Conservation (phyloP, 257 asterid genomes). For the Nicotiana undulata region DNA sequence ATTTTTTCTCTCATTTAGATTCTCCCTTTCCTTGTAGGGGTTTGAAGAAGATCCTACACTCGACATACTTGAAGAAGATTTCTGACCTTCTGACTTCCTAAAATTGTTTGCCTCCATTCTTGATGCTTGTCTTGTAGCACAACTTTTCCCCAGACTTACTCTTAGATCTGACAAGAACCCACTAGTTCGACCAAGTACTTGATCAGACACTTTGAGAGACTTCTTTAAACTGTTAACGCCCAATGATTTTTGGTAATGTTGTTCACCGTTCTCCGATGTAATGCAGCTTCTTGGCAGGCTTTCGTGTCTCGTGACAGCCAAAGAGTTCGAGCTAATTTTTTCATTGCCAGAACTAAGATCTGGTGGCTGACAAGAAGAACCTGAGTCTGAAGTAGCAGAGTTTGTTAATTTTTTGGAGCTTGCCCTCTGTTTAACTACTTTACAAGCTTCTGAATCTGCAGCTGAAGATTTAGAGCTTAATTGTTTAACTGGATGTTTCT, state of each 20-base stretch:
- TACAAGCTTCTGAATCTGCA: conserved; percentile 7
- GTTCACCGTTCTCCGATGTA: not conserved
- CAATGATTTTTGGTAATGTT: no score
- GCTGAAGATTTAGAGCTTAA: not conserved
- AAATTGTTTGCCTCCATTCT: conserved; percentile 21
- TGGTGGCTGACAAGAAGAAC: conserved; percentile 7
- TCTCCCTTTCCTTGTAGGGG: conserved; percentile 6
- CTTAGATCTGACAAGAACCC: conserved; percentile 25
- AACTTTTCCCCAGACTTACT: conserved; percentile 32
- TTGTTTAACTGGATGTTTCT: conserved; percentile 12
- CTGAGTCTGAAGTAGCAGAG: not conserved
- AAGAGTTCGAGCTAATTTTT: conserved; percentile 6
- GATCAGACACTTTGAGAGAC: conserved; percentile 18
- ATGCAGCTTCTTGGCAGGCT: not conserved
- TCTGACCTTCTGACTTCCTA: conserved; percentile 23
- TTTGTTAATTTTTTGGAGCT: not conserved
- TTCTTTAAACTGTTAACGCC: not conserved
- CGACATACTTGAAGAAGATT: conserved; percentile 31
- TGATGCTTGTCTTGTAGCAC: conserved; percentile 37
- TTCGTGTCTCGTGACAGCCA: not conserved
- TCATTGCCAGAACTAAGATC: not conserved
- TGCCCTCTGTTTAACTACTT: not conserved
- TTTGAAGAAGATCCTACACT: conserved; percentile 31
- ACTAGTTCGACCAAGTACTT: conserved; percentile 15
- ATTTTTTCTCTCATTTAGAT: not conserved